phyloP scores from a whole-genome alignment of 2,329 filamentous ascomycete genomes.

The Clarireedia sp. region DNA sequence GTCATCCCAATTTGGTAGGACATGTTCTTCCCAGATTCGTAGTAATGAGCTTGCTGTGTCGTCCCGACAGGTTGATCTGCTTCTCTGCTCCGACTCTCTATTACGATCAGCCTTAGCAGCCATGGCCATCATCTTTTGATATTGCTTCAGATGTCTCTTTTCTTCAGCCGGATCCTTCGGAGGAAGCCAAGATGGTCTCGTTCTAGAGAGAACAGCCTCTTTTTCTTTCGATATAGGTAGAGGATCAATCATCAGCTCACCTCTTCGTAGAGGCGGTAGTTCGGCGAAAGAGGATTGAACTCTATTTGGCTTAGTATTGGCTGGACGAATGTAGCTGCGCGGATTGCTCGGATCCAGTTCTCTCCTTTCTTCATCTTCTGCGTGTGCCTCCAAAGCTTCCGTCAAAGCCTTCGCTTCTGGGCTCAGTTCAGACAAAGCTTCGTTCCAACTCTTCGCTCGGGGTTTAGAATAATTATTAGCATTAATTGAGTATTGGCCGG shows the following conservation, averaged over 20 bases:
- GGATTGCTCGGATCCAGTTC: constrained; percentile 25
- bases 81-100: constrained; percentile 45
- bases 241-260: constrained; percentile 77
- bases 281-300: constrained; percentile 61
- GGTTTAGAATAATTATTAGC: constrained; percentile 35
- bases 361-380: constrained; percentile 53
- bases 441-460: constrained; percentile 67
- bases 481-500: constrained; percentile 54
- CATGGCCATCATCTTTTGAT: constrained; percentile 71
- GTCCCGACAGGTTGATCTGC: constrained; percentile 46
- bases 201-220: constrained; percentile 72
- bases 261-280: constrained; percentile 47
- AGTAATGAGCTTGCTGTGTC: constrained; percentile 46
- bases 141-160: constrained; percentile 76
- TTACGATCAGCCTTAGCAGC: constrained; percentile 53
- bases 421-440: constrained; percentile 60
- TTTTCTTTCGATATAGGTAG: constrained; percentile 81
- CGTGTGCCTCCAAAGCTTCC: constrained; percentile 72
- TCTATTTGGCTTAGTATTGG: constrained; percentile 39
- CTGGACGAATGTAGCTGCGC: constrained; percentile 29
- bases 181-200: constrained; percentile 75
- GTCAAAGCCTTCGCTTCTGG: constrained; percentile 67
- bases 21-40: constrained; percentile 66
- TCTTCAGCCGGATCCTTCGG: constrained; percentile 89
- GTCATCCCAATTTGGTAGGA: constrained; percentile 67